Conservation (phyloP, 305 asterid species). For the Lippia alba region DNA sequence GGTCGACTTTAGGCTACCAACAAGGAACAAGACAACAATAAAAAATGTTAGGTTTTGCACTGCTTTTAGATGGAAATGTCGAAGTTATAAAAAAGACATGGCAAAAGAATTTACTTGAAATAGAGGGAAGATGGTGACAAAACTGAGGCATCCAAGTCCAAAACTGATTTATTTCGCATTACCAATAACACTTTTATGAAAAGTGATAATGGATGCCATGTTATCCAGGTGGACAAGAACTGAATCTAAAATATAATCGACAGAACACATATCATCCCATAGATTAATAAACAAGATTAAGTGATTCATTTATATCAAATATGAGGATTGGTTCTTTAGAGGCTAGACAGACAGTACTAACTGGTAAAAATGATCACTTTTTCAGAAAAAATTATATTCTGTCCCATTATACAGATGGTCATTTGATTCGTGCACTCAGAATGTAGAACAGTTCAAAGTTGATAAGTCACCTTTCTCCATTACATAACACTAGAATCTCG, state of each 20-base stretch:
- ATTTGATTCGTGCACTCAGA: constrained; percentile 4
- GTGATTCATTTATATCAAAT: constrained; percentile 6
- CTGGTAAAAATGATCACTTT: not conserved
- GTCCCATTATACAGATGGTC: constrained; percentile 1
- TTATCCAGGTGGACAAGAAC: constrained; percentile 14
- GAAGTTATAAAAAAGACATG: constrained; percentile 13
- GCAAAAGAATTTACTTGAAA: not conserved
- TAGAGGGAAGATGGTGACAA: constrained; percentile 16
- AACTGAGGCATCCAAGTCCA: constrained; percentile 1
- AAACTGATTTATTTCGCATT: constrained; percentile 22
- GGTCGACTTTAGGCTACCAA: constrained; percentile 11
- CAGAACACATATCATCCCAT: not conserved
- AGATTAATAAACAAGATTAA: constrained; percentile 2
- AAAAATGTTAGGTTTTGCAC: constrained; percentile 13
- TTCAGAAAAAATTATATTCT: not conserved
- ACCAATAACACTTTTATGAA: constrained; percentile 13
- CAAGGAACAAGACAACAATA: not conserved
- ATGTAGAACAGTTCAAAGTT: not conserved
- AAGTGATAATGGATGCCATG: constrained; percentile 1
- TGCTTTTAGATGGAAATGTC: constrained; percentile 23
- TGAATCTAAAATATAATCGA: constrained; percentile 16
- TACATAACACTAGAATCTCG: constrained; percentile 14
- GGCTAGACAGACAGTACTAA: constrained; percentile 22
- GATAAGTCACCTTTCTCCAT: constrained; percentile 6
- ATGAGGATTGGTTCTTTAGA: constrained; percentile 10